These are phyloP conservation scores for Metschnikowia vanudenii DNA, from an alignment of 805 yeast genomes.

Conservation along the genomic window DNA sequence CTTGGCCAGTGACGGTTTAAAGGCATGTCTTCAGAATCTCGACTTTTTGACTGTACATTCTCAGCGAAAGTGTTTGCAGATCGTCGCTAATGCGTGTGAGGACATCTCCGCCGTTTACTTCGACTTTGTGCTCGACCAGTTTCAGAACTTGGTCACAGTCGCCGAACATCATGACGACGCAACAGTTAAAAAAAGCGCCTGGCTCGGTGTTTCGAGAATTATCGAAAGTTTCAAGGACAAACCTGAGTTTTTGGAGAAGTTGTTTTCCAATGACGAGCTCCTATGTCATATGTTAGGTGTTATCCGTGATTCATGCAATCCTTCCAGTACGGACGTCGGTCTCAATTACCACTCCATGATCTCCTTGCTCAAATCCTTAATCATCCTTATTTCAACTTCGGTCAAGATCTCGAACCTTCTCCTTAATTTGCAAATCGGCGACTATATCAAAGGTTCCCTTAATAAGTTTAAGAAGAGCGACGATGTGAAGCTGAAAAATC, in stretches of 20 bases:
- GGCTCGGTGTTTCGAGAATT: slow-evolving; percentile 61
- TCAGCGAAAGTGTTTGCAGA: slow-evolving; percentile 74
- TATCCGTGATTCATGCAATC: slow-evolving; percentile 16
- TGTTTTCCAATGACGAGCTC: slow-evolving; percentile 27
- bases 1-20: slow-evolving; percentile 58
- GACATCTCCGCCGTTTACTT: slow-evolving; percentile 46
- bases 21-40: slow-evolving; percentile 65
- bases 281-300: slow-evolving; percentile 11
- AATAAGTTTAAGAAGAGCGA: slow-evolving; percentile 45
- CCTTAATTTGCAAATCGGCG: slow-evolving; percentile 48
- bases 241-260: slow-evolving; percentile 44
- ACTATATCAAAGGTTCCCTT: slow-evolving; percentile 48
- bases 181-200: slow-evolving; percentile 59
- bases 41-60: slow-evolving; percentile 90
- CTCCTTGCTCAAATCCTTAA: slow-evolving; percentile 43
- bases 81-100: slow-evolving; percentile 68
- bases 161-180: slow-evolving; percentile 56
- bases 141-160: slow-evolving; percentile 59
- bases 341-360: slow-evolving; percentile 11
- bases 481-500: slow-evolving; percentile 2
- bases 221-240: slow-evolving; percentile 47
- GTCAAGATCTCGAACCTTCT: slow-evolving; percentile 44
- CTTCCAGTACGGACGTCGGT: slow-evolving; percentile 12
- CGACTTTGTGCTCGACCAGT: slow-evolving; percentile 50
- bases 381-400: slow-evolving; percentile 43